Percentiles rank a stretch among this genome's conserved stretches.
Evolutionary conservation across 2,329 filamentous ascomycete species (phyloP).

Genomic region (Neoarthrinium moseri): DNA sequence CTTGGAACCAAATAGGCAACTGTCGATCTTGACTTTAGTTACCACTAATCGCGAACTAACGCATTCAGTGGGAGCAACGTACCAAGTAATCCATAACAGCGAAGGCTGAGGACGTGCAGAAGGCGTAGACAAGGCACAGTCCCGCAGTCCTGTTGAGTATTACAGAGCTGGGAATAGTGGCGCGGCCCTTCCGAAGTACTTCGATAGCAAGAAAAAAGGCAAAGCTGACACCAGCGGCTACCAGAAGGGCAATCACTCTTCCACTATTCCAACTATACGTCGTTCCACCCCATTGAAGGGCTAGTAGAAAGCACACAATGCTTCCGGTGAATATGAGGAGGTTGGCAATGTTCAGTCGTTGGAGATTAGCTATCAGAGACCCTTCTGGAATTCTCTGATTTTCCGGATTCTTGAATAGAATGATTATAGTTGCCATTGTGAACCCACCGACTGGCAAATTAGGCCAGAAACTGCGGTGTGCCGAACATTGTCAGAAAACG

Average conservation of each 20-base stretch:
- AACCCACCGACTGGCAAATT: slow-evolving; percentile 14
- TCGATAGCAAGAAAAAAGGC: slow-evolving; percentile 5
- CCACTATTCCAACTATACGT: slow-evolving; percentile 14
- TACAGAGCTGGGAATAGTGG: slow-evolving; percentile 12
- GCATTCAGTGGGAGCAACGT: background rate
- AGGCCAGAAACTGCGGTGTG: slow-evolving; percentile 10
- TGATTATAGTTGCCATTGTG: slow-evolving; percentile 11
- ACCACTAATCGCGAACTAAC: background rate
- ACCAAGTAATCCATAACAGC: background rate
- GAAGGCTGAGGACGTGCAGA: no score
- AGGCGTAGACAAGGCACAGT: background rate
- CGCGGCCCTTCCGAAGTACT: slow-evolving; percentile 7
- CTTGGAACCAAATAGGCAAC: slow-evolving; percentile 37
- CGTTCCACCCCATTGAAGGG: slow-evolving; percentile 23
- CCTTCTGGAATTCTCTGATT: slow-evolving; percentile 5
- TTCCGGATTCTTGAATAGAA: slow-evolving; percentile 10
- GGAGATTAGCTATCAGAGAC: slow-evolving; percentile 10
- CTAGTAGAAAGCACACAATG: slow-evolving; percentile 21
- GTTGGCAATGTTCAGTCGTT: slow-evolving; percentile 20
- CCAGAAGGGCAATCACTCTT: background rate
- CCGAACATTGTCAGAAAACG: background rate
- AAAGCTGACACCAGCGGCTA: background rate
- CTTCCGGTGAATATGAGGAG: slow-evolving; percentile 19
- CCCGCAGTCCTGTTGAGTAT: slow-evolving; percentile 9
- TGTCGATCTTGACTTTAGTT: background rate